These are phyloP conservation scores for Melanopsichium pennsylvanicum DNA, from an alignment of 1,284 basidiomycete species.

Conservation along the genomic window DNA sequence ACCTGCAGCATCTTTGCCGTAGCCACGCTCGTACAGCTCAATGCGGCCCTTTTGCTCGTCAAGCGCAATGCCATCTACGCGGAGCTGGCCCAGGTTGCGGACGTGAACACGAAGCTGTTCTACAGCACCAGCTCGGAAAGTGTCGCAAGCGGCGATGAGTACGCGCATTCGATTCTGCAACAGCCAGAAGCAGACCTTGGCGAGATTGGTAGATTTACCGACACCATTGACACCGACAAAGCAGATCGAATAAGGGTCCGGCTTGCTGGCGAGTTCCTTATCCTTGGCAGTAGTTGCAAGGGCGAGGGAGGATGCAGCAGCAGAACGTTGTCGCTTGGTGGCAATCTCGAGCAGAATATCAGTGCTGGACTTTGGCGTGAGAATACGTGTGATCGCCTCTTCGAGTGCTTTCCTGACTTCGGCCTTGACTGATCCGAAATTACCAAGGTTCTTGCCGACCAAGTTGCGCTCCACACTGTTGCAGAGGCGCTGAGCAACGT, in stretches of 20 bases:
- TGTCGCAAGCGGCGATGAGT: slow-evolving; percentile 97
- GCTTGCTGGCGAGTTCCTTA: slow-evolving; percentile 68
- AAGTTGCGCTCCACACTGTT: slow-evolving; percentile 88
- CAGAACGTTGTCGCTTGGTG: slow-evolving; percentile 66
- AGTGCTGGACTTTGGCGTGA: slow-evolving; percentile 95
- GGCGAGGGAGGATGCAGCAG: slow-evolving; percentile 41
- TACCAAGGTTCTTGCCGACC: slow-evolving; percentile 74
- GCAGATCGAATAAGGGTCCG: slow-evolving; percentile 87
- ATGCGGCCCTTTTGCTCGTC: slow-evolving; percentile 75
- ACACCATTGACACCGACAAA: slow-evolving; percentile 99
- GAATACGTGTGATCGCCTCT: slow-evolving; percentile 85
- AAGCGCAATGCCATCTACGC: slow-evolving; percentile 52
- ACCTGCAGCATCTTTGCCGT: slow-evolving; percentile 96
- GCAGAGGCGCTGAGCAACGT: slow-evolving; percentile 92
- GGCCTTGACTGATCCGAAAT: slow-evolving; percentile 72
- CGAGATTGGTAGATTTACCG: slow-evolving; percentile 96
- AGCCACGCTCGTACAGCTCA: slow-evolving; percentile 94
- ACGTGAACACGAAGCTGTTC: slow-evolving; percentile 98
- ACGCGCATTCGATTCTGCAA: slow-evolving; percentile 93
- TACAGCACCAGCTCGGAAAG: slow-evolving; percentile 96
- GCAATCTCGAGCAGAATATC: slow-evolving; percentile 81
- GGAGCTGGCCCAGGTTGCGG: slow-evolving; percentile 86
- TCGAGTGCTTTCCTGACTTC: slow-evolving; percentile 86
- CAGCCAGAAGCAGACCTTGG: slow-evolving; percentile 99
- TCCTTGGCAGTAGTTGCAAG: slow-evolving; percentile 64